A percentile compares a stretch with the other conserved stretches of the same genome.
Evolutionary conservation across 2,329 filamentous ascomycete genomes (phyloP).

Genomic region (Trichoderma aggressivum): DNA sequence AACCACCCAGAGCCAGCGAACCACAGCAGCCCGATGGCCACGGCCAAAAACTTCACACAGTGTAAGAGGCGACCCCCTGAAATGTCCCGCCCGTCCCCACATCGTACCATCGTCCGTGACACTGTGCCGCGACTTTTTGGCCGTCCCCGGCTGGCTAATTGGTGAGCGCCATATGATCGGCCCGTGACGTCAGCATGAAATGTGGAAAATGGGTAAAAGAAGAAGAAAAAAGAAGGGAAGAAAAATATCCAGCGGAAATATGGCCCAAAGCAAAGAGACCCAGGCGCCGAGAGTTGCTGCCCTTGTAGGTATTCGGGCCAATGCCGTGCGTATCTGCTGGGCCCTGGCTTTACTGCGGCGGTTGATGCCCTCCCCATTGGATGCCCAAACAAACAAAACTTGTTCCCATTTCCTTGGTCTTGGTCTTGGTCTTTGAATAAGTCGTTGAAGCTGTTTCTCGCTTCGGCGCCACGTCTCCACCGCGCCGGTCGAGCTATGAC

Average conservation of each 20-base stretch:
- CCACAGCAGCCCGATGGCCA: constrained; percentile 1
- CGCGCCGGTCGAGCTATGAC: constrained; percentile 14
- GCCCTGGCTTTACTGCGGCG: neutral
- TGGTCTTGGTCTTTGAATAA: neutral
- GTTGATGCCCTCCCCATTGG: neutral
- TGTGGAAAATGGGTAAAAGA: neutral
- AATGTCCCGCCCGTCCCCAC: constrained; percentile 8
- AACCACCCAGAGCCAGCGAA: neutral
- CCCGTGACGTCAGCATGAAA: constrained; percentile 19
- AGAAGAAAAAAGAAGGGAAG: neutral
- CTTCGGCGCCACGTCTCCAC: constrained; percentile 11
- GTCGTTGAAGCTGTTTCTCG: neutral
- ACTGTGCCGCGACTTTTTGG: constrained; percentile 16
- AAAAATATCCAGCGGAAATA: neutral
- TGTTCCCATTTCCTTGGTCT: neutral
- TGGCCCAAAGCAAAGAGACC: neutral
- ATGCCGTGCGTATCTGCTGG: neutral
- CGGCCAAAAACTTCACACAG: constrained; percentile 9
- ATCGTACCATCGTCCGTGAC: constrained; percentile 5
- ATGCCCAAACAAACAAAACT: neutral
- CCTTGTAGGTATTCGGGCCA: too few species aligned
- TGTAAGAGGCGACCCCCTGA: constrained; percentile 17
- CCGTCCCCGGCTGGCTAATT: constrained; percentile 4
- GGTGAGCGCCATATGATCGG: constrained; percentile 18
- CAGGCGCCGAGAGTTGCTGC: neutral